These are phyloP conservation scores for Prunus persica DNA, from an alignment of 306 rosid genomes.

Conservation along the genomic window DNA sequence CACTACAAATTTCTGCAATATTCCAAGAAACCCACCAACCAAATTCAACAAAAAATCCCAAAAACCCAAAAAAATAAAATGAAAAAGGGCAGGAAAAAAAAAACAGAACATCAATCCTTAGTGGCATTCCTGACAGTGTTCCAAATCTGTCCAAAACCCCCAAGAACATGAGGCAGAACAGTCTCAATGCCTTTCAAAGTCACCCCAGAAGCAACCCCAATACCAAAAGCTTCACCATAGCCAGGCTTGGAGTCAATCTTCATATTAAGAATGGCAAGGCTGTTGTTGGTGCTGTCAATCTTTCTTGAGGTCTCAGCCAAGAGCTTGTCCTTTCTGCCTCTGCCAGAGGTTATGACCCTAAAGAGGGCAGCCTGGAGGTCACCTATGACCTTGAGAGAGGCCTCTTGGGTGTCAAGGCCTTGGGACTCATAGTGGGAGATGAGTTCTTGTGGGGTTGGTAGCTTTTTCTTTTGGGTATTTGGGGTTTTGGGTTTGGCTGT, in stretches of 20 bases:
- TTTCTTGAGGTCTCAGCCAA: constrained; percentile 57
- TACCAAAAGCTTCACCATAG: constrained; percentile 49
- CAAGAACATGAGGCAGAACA: constrained; percentile 54
- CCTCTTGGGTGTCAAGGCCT: constrained; percentile 60
- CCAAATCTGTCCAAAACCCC: constrained; percentile 60
- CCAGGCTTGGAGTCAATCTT: constrained; percentile 90
- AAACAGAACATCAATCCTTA: constrained; percentile 23
- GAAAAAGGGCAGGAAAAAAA: neutral
- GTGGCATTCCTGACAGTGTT: constrained; percentile 38
- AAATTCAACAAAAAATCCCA: neutral
- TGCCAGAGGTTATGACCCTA: constrained; percentile 61
- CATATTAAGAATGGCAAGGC: constrained; percentile 61
- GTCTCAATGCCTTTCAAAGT: constrained; percentile 51
- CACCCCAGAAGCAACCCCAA: constrained; percentile 75
- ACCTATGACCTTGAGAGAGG: constrained; percentile 78
- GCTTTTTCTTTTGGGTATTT: constrained; percentile 37
- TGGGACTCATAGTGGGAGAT: constrained; percentile 79
- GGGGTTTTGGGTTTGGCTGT: neutral
- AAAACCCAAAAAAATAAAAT: neutral
- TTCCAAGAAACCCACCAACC: neutral
- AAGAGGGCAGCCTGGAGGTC: constrained; percentile 79
- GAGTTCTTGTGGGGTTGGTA: constrained; percentile 58
- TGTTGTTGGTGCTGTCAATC: constrained; percentile 45
- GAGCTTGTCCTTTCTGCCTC: constrained; percentile 56
- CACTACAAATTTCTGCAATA: neutral